Percentiles rank a stretch among this genome's conserved stretches.
Conservation (phyloP, 2,329 filamentous ascomycete genomes). For the Xylaria sp. region DNA sequence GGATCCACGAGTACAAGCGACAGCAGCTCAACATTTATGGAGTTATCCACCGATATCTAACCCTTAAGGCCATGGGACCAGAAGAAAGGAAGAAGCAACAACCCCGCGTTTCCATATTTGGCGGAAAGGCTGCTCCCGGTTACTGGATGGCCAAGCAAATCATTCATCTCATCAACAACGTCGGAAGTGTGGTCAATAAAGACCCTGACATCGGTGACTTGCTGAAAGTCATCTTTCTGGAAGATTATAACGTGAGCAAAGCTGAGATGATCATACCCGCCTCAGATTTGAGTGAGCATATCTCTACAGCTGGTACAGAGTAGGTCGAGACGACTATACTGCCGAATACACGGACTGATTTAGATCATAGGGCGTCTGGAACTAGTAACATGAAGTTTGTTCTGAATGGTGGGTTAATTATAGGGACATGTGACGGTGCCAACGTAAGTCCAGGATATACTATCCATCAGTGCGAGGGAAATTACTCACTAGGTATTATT, state of each 20-base stretch:
- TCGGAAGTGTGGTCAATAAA: conserved; percentile 88
- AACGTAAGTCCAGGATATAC: conserved; percentile 69
- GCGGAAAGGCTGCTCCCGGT: conserved; percentile 94
- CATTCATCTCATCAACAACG: conserved; percentile 94
- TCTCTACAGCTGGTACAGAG: conserved; percentile 96
- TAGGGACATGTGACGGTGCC: conserved; percentile 96
- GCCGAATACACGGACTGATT: conserved; percentile 21
- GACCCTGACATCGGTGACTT: conserved; percentile 91
- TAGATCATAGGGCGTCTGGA: conserved; percentile 63
- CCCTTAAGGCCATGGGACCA: conserved; percentile 81
- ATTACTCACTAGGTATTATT: conserved; percentile 20
- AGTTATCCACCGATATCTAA: conserved; percentile 91
- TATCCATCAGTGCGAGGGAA: conserved; percentile 46
- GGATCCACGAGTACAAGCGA: conserved; percentile 99
- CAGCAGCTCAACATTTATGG: conserved; percentile 99
- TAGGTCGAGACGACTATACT: conserved; percentile 44
- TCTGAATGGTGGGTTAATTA: conserved; percentile 94
- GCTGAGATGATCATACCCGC: conserved; percentile 95
- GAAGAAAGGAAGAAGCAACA: conserved; percentile 86
- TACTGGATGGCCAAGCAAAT: conserved; percentile 99
- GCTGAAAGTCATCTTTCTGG: conserved; percentile 95
- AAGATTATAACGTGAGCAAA: conserved; percentile 99
- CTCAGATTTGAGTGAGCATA: conserved; percentile 96
- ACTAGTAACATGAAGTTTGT: conserved; percentile 99
- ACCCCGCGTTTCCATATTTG: conserved; percentile 93